phyloP scores from a whole-genome alignment of 2,329 filamentous ascomycete species.

The Aspergillus fischeri region DNA sequence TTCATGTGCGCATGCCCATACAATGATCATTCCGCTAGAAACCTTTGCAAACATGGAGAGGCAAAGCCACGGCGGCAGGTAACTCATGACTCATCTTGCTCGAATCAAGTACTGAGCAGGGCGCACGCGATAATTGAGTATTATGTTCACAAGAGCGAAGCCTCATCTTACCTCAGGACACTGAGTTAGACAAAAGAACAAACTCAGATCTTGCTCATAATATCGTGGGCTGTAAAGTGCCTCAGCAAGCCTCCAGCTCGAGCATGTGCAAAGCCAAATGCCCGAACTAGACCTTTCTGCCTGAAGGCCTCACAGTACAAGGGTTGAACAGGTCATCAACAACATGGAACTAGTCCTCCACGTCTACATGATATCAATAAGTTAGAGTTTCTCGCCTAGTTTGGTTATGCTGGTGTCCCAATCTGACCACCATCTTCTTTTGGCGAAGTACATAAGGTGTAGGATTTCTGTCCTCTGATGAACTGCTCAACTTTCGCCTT shows the following conservation, averaged over 20 bases:
- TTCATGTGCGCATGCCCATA: background rate
- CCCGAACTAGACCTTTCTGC: background rate
- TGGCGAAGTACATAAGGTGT: background rate
- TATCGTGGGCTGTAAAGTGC: background rate
- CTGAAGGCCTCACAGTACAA: background rate
- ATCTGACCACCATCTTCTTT: slow-evolving; percentile 6
- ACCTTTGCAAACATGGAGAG: background rate
- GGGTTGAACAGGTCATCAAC: background rate
- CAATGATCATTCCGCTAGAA: background rate
- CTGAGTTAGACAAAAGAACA: background rate
- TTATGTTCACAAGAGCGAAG: background rate
- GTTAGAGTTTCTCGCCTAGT: background rate
- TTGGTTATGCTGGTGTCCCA: slow-evolving; percentile 1
- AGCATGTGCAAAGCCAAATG: background rate
- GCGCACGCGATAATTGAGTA: background rate
- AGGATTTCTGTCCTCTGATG: background rate
- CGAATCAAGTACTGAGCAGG: background rate
- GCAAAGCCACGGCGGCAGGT: background rate
- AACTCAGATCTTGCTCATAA: background rate
- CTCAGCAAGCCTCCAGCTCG: background rate
- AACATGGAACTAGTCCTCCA: background rate
- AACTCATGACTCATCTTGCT: background rate
- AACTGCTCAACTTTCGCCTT: background rate
- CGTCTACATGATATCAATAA: background rate
- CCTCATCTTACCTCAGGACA: background rate